These are phyloP conservation scores for Hymenoscyphus repandus DNA, from an alignment of 2,329 filamentous ascomycete genomes.

Conservation along the genomic window DNA sequence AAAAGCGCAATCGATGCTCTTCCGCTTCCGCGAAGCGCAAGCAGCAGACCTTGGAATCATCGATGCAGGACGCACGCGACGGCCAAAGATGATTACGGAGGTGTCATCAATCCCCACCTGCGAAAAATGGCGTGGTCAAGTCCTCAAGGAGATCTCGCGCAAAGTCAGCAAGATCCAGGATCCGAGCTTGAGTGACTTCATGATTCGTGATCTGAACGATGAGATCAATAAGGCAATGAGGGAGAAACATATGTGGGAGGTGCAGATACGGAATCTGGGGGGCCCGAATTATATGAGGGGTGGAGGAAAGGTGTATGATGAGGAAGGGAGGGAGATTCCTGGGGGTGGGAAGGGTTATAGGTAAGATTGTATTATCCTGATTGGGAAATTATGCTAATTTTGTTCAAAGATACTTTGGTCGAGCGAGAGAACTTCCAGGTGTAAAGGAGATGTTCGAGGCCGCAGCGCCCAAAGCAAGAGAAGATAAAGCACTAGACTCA, in stretches of 20 bases:
- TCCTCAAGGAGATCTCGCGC: slow-evolving; percentile 92
- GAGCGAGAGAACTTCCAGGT: slow-evolving; percentile 83
- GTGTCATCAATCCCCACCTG: slow-evolving; percentile 78
- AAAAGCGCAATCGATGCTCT: slow-evolving; percentile 99
- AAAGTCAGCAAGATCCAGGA: slow-evolving; percentile 98
- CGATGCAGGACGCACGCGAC: slow-evolving; percentile 82
- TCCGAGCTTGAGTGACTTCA: slow-evolving; percentile 83
- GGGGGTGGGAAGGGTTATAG: slow-evolving; percentile 84
- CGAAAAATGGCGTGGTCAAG: slow-evolving; percentile 98
- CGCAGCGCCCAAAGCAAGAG: slow-evolving; percentile 51
- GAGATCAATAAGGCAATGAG: slow-evolving; percentile 99
- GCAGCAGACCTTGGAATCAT: slow-evolving; percentile 94
- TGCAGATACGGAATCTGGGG: slow-evolving; percentile 91
- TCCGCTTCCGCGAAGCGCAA: slow-evolving; percentile 97
- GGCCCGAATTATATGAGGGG: slow-evolving; percentile 77
- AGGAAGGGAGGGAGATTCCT: slow-evolving; percentile 49
- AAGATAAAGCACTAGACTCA: slow-evolving; percentile 58
- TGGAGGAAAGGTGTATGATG: slow-evolving; percentile 46
- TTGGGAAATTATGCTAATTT: slow-evolving; percentile 7
- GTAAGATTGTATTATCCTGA: slow-evolving; percentile 48
- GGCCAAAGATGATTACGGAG: slow-evolving; percentile 85
- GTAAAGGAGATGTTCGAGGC: slow-evolving; percentile 96
- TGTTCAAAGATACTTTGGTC: slow-evolving; percentile 80
- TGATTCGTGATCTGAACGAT: slow-evolving; percentile 96
- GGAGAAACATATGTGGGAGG: slow-evolving; percentile 99